Evolutionary conservation across 2,329 filamentous ascomycete genomes (phyloP).

Genomic region (Cytospora piceicola): DNA sequence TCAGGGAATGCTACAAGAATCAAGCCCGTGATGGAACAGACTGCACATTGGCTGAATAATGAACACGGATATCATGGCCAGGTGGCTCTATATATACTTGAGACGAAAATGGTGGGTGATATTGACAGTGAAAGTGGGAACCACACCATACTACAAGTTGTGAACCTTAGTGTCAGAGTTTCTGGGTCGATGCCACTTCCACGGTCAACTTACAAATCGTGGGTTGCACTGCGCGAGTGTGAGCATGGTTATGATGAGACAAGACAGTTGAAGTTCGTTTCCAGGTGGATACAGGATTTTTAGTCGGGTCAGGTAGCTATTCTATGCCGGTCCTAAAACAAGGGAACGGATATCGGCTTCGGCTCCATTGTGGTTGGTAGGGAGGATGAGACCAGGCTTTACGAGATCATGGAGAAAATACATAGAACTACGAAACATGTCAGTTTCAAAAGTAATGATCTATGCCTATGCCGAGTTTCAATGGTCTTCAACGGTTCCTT

Average conservation of each 20-base stretch:
- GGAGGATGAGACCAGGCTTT: not conserved
- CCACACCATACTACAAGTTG: not conserved
- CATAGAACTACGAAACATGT: not conserved
- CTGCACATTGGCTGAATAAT: conserved; percentile 37
- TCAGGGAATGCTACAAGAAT: conserved; percentile 38
- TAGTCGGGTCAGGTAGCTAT: not conserved
- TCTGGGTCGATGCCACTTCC: not conserved
- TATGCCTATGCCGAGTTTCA: too few relatives aligned
- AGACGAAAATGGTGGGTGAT: not conserved
- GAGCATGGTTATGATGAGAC: not conserved
- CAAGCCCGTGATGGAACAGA: conserved; percentile 32
- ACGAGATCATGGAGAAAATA: not conserved
- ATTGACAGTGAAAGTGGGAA: not conserved
- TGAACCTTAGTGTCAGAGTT: not conserved
- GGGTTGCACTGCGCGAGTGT: not conserved
- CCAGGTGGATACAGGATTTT: not conserved
- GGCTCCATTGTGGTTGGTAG: not conserved
- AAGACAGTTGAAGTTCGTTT: not conserved
- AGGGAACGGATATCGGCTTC: not conserved
- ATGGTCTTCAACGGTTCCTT: too few relatives aligned
- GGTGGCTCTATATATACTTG: conserved; percentile 38
- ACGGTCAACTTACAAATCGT: not conserved
- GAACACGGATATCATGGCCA: conserved; percentile 42
- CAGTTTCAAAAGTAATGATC: not conserved
- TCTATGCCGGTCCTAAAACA: not conserved